These are phyloP conservation scores for Calonectria naviculata DNA, from an alignment of 2,329 filamentous ascomycete species.

Conservation along the genomic window DNA sequence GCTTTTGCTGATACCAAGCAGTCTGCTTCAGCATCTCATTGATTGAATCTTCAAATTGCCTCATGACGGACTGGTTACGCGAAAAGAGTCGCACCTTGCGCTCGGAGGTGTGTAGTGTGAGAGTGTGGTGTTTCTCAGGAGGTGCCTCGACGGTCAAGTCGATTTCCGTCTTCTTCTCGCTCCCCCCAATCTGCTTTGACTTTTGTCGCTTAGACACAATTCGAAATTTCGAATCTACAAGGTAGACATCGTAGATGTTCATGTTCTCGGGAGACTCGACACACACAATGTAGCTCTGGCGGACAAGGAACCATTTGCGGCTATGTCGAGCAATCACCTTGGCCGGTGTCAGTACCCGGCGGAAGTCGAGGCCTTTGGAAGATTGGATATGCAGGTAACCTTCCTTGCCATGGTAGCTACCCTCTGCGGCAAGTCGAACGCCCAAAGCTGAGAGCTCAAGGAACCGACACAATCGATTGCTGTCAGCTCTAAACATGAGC, in stretches of 20 bases:
- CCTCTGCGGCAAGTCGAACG: conserved; percentile 92
- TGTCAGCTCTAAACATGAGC: conserved; percentile 96
- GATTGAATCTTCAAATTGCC: conserved; percentile 95
- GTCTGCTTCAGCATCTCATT: conserved; percentile 86
- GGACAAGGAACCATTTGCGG: conserved; percentile 97
- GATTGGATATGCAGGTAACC: conserved; percentile 94
- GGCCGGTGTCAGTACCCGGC: conserved; percentile 81
- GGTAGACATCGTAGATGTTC: conserved; percentile 98
- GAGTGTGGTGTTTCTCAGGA: conserved; percentile 77
- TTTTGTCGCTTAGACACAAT: conserved; percentile 79
- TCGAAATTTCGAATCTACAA: conserved; percentile 91
- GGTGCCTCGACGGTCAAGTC: conserved; percentile 53
- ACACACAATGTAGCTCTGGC: conserved; percentile 96
- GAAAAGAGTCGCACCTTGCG: conserved; percentile 92
- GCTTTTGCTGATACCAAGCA: conserved; percentile 83
- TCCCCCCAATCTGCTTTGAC: conserved; percentile 62
- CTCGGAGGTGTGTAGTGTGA: conserved; percentile 92
- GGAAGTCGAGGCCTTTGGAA: conserved; percentile 87
- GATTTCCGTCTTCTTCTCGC: conserved; percentile 67
- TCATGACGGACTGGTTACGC: conserved; percentile 87
- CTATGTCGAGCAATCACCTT: conserved; percentile 85
- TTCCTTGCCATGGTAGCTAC: conserved; percentile 98
- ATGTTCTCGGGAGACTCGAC: conserved; percentile 99
- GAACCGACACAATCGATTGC: conserved; percentile 95
- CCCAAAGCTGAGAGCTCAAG: conserved; percentile 94